Conservation (phyloP, 1,284 basidiomycete genomes). For the Xerocomus nothofagi region DNA sequence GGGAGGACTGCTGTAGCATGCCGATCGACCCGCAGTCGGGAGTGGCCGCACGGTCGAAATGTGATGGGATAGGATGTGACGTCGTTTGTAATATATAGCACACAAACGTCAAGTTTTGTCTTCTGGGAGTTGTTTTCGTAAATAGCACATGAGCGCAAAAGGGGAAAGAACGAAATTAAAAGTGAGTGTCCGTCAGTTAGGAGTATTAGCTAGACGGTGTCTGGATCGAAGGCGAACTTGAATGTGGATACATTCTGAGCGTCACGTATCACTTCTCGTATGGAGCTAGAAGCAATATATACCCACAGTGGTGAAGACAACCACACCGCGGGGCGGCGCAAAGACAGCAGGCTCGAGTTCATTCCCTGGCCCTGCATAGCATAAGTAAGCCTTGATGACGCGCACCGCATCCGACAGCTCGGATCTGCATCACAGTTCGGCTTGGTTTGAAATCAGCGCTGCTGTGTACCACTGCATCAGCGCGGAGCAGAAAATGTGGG, state of each 20-base stretch:
- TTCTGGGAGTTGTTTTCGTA: constrained; percentile 1
- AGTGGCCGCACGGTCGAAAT: not conserved
- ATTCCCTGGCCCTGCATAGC: constrained; percentile 13
- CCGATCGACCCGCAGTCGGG: constrained; percentile 1
- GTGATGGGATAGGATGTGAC: constrained; percentile 5
- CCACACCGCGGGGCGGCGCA: constrained; percentile 11
- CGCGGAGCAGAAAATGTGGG: constrained; percentile 6
- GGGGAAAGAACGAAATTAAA: constrained; percentile 10
- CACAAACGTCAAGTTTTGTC: not conserved
- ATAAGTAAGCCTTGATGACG: constrained; percentile 10
- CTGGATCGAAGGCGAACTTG: constrained; percentile 13
- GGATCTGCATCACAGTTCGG: not conserved
- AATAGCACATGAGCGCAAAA: constrained; percentile 1
- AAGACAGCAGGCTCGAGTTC: constrained; percentile 2
- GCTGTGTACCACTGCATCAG: constrained; percentile 11
- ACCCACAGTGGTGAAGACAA: constrained; percentile 9
- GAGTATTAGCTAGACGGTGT: constrained; percentile 1
- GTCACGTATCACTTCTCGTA: constrained; percentile 14
- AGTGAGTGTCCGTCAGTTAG: constrained; percentile 5
- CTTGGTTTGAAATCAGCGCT: constrained; percentile 9
- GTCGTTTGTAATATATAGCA: constrained; percentile 3
- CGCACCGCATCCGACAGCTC: constrained; percentile 13
- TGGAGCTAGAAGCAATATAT: constrained; percentile 10
- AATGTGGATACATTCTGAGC: too few species aligned
- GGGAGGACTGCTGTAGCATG: not conserved